Evolutionary conservation across 2,329 filamentous ascomycete genomes (phyloP), one percentile per base, ranked within the genome.

Genomic region (Colletotrichum salicis): DNA sequence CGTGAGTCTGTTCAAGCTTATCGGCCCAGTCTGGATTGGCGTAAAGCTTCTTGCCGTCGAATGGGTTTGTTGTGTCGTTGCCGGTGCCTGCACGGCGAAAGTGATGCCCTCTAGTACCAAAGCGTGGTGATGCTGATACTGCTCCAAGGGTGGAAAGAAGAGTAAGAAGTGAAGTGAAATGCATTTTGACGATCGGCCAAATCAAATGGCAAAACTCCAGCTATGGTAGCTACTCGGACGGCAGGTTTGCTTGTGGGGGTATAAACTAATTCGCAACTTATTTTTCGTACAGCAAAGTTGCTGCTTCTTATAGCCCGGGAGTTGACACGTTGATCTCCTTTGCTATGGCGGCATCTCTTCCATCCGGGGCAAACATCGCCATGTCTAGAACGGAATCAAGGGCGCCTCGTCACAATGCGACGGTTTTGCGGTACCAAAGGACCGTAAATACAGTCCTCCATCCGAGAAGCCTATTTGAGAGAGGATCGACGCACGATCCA

Each of bases 1-100:
- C 74, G 67, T 81, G 74, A 19, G 84, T 84, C 66, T 80, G 71
- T 31, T 83, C 79, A 41, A 86, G 79, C 76, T 85, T 82, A n/a
- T 66, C 72, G 13, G 82, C 79, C 77, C 84, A 86, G 24, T 74
- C 74, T n/a, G 82, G 81, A 77, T 86, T 85, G 71, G 81, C 82
- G 75, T 86, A 88, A 31, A 88, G 79, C 7, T 80, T 83, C 74
- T 84, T 85, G 70, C 84, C 84, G 1, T 79, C 70, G 76, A 90
- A 89, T 0, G 88, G 83, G 67, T 85, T 84, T 62, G 76, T 52
- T 7, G 70, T 35, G 52, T 58, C 24, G 35, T 73, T 58, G 51
- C 56, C 55, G 3, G 55, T 22, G 22, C 52, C 11, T n/a, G 55
- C 35, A 22, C 70, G 54, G n/a, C 57, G 58, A 59, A 60, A 52